phyloP scores from a whole-genome alignment of 257 asterid genomes.

The Solanum habrochaites region DNA sequence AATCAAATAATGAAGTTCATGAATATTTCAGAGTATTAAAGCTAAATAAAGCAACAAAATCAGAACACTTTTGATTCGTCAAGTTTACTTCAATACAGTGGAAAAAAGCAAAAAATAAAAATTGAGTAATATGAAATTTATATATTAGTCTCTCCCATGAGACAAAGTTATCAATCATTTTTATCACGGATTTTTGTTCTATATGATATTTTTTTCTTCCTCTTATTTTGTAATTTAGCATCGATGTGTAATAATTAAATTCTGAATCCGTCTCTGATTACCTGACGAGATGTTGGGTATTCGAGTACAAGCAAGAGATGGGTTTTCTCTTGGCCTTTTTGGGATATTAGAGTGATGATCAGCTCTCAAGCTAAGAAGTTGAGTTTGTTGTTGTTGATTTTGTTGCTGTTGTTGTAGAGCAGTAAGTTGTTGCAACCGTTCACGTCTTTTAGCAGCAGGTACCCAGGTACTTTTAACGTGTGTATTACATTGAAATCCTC shows the following conservation, averaged over 20 bases:
- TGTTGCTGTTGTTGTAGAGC: slow-evolving; percentile 11
- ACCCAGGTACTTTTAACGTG: slow-evolving; percentile 79
- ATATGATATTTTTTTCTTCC: not conserved
- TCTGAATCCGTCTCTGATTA: not conserved
- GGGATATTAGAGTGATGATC: slow-evolving; percentile 6
- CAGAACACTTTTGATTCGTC: not conserved
- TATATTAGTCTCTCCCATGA: not conserved
- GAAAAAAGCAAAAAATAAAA: not conserved
- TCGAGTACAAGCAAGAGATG: slow-evolving; percentile 30
- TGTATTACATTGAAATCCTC: slow-evolving; percentile 57
- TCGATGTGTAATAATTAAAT: not conserved
- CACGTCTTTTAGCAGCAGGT: slow-evolving; percentile 63
- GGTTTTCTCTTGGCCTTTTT: slow-evolving; percentile 39
- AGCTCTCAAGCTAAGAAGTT: slow-evolving; percentile 19
- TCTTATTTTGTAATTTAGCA: not conserved
- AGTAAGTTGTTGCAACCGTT: slow-evolving; percentile 38
- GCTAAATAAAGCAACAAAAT: not conserved
- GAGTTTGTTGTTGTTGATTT: slow-evolving; percentile 2
- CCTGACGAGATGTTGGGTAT: slow-evolving; percentile 41
- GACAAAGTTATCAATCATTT: not conserved
- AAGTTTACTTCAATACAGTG: not conserved
- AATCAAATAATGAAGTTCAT: not conserved
- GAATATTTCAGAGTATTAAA: not conserved
- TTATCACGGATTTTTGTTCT: not conserved
- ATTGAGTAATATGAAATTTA: not conserved